A percentile compares a stretch with the other conserved stretches of the same genome.
These are phyloP conservation scores for Mucor racemosus DNA, from an alignment of 371 early-diverging fungal species.

Conservation along the genomic window DNA sequence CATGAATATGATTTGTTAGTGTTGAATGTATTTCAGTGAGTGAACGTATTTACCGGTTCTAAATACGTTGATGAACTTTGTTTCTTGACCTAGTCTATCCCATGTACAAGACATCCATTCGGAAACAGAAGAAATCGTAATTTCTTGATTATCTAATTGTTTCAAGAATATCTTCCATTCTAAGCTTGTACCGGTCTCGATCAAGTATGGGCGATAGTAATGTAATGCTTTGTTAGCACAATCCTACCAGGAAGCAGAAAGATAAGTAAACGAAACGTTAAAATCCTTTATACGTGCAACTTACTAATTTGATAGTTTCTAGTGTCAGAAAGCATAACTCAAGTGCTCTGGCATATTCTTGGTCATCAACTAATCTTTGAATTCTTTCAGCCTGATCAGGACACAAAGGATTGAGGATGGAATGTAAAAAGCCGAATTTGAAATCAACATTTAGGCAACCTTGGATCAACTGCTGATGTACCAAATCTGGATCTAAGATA, in stretches of 20 bases:
- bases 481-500: slow-evolving; percentile 45
- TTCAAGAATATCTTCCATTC: slow-evolving; percentile 70
- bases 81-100: slow-evolving; percentile 34
- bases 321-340: slow-evolving; percentile 67
- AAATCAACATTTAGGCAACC: slow-evolving; percentile 55
- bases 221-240: slow-evolving; percentile 37
- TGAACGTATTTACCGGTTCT: slow-evolving; percentile 26
- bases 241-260: slow-evolving; percentile 3
- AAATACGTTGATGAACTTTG: slow-evolving; percentile 29
- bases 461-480: slow-evolving; percentile 52
- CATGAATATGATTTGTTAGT: neutral
- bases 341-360: slow-evolving; percentile 58
- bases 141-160: slow-evolving; percentile 43
- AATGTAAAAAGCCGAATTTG: slow-evolving; percentile 60
- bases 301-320: slow-evolving; percentile 78
- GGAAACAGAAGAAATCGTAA: slow-evolving; percentile 31
- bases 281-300: neutral
- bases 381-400: slow-evolving; percentile 36
- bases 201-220: slow-evolving; percentile 28
- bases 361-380: slow-evolving; percentile 25
- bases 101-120: slow-evolving; percentile 46
- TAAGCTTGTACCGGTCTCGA: slow-evolving; percentile 43
- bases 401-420: slow-evolving; percentile 59
- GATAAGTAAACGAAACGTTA: neutral
- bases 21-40: neutral